Base-by-base conservation (phyloP, 805 yeast genomes). In the Candida ortonii region DNA sequence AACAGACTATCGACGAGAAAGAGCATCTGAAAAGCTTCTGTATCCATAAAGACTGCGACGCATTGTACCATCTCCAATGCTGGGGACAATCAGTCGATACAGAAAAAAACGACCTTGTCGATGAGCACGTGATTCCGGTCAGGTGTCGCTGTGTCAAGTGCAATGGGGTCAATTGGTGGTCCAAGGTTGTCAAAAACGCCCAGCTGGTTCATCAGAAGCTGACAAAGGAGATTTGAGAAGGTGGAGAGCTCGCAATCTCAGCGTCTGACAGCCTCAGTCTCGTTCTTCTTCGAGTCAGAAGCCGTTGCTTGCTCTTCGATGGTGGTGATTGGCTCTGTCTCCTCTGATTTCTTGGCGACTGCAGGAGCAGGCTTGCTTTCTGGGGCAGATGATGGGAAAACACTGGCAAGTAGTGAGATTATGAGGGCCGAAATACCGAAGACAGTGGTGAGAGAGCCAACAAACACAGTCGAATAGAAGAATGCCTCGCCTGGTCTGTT, bases 401-500 rank as follows among this genome's bases (percentile, higher is more conserved):
- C 17, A 20, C 22, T 36, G 14, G 43, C 43, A n/a, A 52, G 31
- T 10, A 52, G 18, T n/a, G 45, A 50, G n/a, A 53, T 34, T 5
- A 55, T n/a, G 13, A 59, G 38, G 34, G 73, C 69, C 52, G 68
- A 55, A 1, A 63, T 6, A 3, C 73, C 75, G 47, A 77, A 64
- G 11, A 43, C 27, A 10, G 74, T 30, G 5, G 76, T 62, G 30
- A 73, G 58, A 2, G 59, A 36, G 11, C 66, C 41, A 12, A 75
- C 56, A 26, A 71, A 55, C 12, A 63, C 57, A 11, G 67, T 60
- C 17, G 73, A 61, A 49, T 73, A 76, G 20, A 68, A 50, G 12
- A 71, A 61, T 30, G 74, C 74, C 45, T 72, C 76, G 26, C 67
- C 56, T 3, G 83, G 83, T 42, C 72, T 65, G 15, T 57, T 52